Evolutionary conservation across 2,329 filamentous ascomycete species (phyloP).

Genomic region (Fusarium pilosicola): DNA sequence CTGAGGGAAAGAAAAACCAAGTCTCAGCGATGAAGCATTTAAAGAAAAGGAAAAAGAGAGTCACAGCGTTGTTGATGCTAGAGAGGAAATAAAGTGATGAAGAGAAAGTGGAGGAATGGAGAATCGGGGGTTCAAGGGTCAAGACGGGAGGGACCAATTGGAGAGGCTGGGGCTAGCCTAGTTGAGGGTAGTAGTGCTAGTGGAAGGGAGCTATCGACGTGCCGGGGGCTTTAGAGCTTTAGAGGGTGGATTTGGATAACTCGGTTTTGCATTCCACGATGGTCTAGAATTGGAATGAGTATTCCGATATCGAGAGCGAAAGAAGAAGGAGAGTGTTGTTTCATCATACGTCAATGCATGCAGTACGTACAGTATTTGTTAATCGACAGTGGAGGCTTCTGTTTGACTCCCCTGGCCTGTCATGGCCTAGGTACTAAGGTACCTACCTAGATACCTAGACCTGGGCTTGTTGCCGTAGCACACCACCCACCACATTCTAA

Average conservation of each 20-base stretch:
- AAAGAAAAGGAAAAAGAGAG: neutral
- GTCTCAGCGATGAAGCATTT: conserved; percentile 20
- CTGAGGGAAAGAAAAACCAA: neutral
- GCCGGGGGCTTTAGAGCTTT: neutral
- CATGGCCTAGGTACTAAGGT: too few species aligned
- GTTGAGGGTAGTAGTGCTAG: neutral
- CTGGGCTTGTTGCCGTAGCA: neutral
- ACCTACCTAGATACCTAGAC: too few species aligned
- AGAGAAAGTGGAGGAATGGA: conserved; percentile 26
- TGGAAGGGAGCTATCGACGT: conserved; percentile 22
- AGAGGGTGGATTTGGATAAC: neutral
- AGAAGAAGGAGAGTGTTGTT: neutral
- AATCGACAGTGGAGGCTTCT: neutral
- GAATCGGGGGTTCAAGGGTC: neutral
- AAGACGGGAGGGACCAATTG: conserved; percentile 4
- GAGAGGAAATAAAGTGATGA: conserved; percentile 17
- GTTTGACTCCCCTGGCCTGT: neutral
- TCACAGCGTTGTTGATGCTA: neutral
- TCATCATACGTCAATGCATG: neutral
- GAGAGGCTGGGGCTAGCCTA: neutral
- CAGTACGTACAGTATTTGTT: neutral
- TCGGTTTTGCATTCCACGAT: conserved; percentile 25
- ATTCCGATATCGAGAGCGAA: neutral
- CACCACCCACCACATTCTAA: neutral
- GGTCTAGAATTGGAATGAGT: conserved; percentile 9